Percentiles rank a stretch among this genome's conserved stretches.
Conservation (phyloP, 148 eudicot species). For the Heliamphora exappendiculata region DNA sequence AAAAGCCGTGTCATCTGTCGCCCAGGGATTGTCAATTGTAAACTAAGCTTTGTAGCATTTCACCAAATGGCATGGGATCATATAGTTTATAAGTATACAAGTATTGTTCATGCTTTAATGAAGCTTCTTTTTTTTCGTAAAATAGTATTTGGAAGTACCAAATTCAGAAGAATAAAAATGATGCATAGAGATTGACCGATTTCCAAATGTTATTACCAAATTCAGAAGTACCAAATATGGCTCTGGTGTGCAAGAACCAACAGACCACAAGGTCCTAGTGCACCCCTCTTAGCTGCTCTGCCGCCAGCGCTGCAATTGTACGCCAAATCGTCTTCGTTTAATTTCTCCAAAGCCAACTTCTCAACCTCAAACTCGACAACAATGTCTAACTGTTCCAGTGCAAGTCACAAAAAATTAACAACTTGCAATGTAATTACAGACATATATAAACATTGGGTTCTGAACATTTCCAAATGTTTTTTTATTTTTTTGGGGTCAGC, state of each 20-base stretch:
- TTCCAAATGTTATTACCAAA: too few species aligned
- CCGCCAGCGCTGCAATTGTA: constrained; percentile 34
- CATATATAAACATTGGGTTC: too few species aligned
- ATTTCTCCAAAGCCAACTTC: constrained; percentile 22
- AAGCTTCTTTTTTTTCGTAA: neutral
- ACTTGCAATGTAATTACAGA: too few species aligned
- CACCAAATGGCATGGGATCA: neutral
- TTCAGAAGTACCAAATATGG: too few species aligned
- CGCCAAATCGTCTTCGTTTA: constrained; percentile 13
- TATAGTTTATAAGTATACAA: neutral
- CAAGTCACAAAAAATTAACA: neutral
- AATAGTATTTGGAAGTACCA: neutral
- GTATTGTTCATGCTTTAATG: neutral
- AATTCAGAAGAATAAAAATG: neutral
- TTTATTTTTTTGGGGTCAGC: too few species aligned
- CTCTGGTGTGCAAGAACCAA: constrained; percentile 30
- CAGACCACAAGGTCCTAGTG: constrained; percentile 57
- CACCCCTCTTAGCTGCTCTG: constrained; percentile 42
- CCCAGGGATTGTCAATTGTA: neutral
- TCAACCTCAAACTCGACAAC: constrained; percentile 42
- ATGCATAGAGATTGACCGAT: neutral
- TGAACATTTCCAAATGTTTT: neutral
- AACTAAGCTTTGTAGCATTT: neutral
- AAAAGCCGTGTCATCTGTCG: too few species aligned
- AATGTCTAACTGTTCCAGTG: constrained; percentile 54